Evolutionary conservation across 805 yeast species (phyloP), one percentile per base, ranked within the genome.

Genomic region (Candida parachauliodes): DNA sequence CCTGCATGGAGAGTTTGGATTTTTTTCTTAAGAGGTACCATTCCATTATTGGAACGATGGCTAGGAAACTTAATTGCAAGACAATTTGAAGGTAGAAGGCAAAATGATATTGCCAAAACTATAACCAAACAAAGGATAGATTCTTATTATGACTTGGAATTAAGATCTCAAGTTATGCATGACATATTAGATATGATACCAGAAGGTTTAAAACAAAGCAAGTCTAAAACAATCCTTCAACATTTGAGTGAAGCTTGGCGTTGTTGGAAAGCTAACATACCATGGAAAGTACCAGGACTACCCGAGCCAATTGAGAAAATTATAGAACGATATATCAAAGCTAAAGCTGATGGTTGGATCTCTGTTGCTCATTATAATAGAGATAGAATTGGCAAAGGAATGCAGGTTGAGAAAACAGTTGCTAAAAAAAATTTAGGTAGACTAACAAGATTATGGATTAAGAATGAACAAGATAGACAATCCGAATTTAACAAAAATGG

Each of bases 1-100:
- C 98, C 98, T 0, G 86, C 96, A 1, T 93, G 98, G 98, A 69
- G 96, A 48, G 91, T 89, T 1, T 93, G 98, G 99, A 67, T 93
- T 1, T 84, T 80, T 37, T 91, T 91, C 59, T 61, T 93, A 64
- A 72, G 98, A 49, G 99, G 99, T 14, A 81, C 81, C 12, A 82
- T 88, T 17, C 98, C 99, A 0, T 60, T 93, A 36, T 65, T 93
- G 12, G 98, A 93, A 59, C 70, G 97, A 57, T 93, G 98, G 98
- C 66, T 93, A 21, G 95, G 96, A 1, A 93, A 93, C 48, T 66
- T 93, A 39, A 63, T 93, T 27, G 82, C 95, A 2, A 76, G 99
- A 45, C 98, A 89, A 58, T 93, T 93, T 55, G 97, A 89, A 62
- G 99, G 99, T 15, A 78, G 99, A 51, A 80, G 85, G 46, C 79